Conservation (phyloP, 2,329 filamentous ascomycete species). For the Pseudogymnoascus sp. region DNA sequence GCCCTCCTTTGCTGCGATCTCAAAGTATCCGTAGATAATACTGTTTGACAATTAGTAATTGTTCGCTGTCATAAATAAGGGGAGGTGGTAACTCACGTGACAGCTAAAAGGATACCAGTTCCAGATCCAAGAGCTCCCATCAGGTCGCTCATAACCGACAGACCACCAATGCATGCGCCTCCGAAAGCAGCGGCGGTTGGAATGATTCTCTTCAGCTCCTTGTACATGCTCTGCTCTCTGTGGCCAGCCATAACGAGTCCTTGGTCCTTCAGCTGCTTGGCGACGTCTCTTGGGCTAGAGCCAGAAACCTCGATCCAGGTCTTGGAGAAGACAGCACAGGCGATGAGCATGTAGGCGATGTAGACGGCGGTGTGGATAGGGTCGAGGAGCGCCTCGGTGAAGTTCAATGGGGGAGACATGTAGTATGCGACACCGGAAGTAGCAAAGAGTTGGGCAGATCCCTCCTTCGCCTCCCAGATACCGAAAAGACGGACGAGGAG, state of each 20-base stretch:
- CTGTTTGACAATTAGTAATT: slow-evolving; percentile 40
- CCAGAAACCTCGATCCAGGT: slow-evolving; percentile 99
- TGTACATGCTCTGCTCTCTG: slow-evolving; percentile 99
- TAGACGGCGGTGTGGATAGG: slow-evolving; percentile 95
- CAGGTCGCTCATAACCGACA: slow-evolving; percentile 91
- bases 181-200: slow-evolving; percentile 96
- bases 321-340: slow-evolving; percentile 98
- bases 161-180: slow-evolving; percentile 95
- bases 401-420: slow-evolving; percentile 97
- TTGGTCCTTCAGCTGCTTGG: slow-evolving; percentile 99
- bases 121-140: slow-evolving; percentile 92
- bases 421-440: slow-evolving; percentile 95
- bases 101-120: slow-evolving; percentile 94
- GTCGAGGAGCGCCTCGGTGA: slow-evolving; percentile 93
- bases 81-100: slow-evolving; percentile 74
- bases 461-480: slow-evolving; percentile 96
- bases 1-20: slow-evolving; percentile 97
- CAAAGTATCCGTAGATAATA: slow-evolving; percentile 99
- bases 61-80: slow-evolving; percentile 19
- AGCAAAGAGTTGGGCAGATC: slow-evolving; percentile 89
- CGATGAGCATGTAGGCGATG: slow-evolving; percentile 94
- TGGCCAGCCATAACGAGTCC: slow-evolving; percentile 99
- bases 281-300: slow-evolving; percentile 93
- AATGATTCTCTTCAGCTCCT: slow-evolving; percentile 98
- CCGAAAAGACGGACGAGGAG: slow-evolving; percentile 93